These are phyloP conservation scores for Neofusicoccum sp. DNA, from an alignment of 2,329 filamentous ascomycete genomes.

Conservation along the genomic window DNA sequence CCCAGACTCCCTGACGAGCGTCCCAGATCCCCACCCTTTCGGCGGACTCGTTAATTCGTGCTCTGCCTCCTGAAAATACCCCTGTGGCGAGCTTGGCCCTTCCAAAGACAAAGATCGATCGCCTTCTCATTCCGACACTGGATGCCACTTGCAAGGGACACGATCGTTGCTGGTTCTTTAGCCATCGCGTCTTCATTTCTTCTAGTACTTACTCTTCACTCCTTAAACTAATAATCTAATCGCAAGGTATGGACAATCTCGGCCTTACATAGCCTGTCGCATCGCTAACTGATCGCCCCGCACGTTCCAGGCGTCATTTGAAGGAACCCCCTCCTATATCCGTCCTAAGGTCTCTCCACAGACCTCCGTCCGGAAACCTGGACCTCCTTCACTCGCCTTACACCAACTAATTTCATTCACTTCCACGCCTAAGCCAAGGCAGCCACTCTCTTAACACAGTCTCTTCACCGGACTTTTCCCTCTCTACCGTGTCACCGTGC, in stretches of 20 bases:
- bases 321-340: conserved; percentile 25
- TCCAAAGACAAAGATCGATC: conserved; percentile 32
- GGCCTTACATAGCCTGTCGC: conserved; percentile 24
- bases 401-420: conserved; percentile 61
- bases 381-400: conserved; percentile 19
- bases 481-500: conserved; percentile 37
- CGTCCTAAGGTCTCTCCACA: conserved; percentile 33
- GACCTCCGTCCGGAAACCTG: conserved; percentile 12
- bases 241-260: conserved; percentile 43
- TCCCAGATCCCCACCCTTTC: conserved; percentile 31
- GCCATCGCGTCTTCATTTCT: conserved; percentile 33
- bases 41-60: conserved; percentile 56
- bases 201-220: conserved; percentile 35
- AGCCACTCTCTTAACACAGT: conserved; percentile 51
- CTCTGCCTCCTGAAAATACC: conserved; percentile 42
- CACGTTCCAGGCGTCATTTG: conserved; percentile 18
- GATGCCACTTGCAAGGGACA: conserved; percentile 45
- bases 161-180: conserved; percentile 33
- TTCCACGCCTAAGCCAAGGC: conserved; percentile 47
- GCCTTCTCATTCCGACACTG: conserved; percentile 40
- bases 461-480: conserved; percentile 36
- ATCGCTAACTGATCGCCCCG: conserved; percentile 17
- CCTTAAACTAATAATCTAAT: conserved; percentile 48
- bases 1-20: conserved; percentile 42
- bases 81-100: conserved; percentile 36